phyloP scores from a whole-genome alignment of 1,139 yeast genomes.

The Yueomyces sp. region DNA sequence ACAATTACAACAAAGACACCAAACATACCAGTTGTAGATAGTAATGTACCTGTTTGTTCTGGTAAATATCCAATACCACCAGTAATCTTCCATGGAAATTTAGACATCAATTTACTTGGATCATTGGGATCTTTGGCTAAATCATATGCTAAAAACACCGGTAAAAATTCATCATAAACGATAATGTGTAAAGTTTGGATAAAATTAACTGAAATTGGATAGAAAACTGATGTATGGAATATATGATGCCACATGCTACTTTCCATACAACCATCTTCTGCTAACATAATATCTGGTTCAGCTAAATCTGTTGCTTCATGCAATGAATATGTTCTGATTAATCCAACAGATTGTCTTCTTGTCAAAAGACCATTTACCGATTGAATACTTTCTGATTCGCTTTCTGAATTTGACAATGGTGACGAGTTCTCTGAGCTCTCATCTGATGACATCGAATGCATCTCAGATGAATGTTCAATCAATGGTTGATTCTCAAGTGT shows the following conservation, averaged over 20 bases:
- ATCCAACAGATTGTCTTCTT: slow-evolving; percentile 30
- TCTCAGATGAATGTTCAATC: neutral
- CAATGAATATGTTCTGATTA: slow-evolving; percentile 32
- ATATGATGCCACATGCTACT: slow-evolving; percentile 12
- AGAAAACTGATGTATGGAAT: slow-evolving; percentile 30
- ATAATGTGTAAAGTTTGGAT: slow-evolving; percentile 38
- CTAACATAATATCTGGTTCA: slow-evolving; percentile 3
- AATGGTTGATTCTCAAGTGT: neutral
- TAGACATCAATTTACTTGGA: slow-evolving; percentile 17
- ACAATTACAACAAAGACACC: slow-evolving; percentile 42
- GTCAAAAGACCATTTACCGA: slow-evolving; percentile 24
- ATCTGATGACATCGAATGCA: neutral
- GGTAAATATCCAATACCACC: slow-evolving; percentile 41
- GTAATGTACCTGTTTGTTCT: slow-evolving; percentile 38
- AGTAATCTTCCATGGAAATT: slow-evolving; percentile 35
- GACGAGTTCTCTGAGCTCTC: neutral
- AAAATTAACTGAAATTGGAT: slow-evolving; percentile 32
- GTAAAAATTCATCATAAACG: slow-evolving; percentile 46
- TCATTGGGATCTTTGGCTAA: slow-evolving; percentile 20
- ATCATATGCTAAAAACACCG: slow-evolving; percentile 45
- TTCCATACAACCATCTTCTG: slow-evolving; percentile 11
- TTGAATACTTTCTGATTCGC: slow-evolving; percentile 14
- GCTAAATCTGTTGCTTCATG: slow-evolving; percentile 15
- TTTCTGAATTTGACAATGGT: slow-evolving; percentile 2
- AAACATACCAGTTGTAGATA: slow-evolving; percentile 43